Base-by-base conservation (phyloP, 768 basidiomycete genomes). In the Hirschioporus abietinus region DNA sequence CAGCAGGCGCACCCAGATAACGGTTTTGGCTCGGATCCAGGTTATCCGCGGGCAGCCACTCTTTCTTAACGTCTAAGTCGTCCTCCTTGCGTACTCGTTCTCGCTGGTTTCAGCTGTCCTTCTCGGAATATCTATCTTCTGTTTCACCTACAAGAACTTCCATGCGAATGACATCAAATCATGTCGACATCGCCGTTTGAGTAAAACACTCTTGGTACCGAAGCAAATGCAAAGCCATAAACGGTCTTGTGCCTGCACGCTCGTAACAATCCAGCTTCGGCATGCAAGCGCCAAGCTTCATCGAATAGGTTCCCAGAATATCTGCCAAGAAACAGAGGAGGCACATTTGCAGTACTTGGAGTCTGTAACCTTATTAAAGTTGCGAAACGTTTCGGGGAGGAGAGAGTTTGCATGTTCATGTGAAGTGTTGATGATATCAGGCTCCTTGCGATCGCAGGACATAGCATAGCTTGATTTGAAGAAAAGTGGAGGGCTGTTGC, bases 181-280 rank as follows among this genome's bases (percentile, higher is more conserved):
- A 52, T 52, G 42, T 6, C 12, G 12, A 52, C 12, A 52, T 15
- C 42, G 42, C 12, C 42, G 42, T 20, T 15, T 52, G 6, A 52
- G 6, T 15, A 20, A 15, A 20, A 1, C 42, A 10, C n/a, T 52
- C 15, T 15, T 52, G 42, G 3, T 52, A 1, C 4, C 12, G 42
- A 52, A 52, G 42, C 20, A 52, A 10, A 52, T 52, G 5, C 42
- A 52, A 15, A 52, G 42, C 42, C 12, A 52, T 52, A 20, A 52
- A 52, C 12, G 75, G 72, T 5, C 74, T 58, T 17, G 72, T 75
- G 5, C 76, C 73, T 12, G 72, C 73, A 6, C 69, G 69, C 25
- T 72, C 69, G 15, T 60, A 65, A 8, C 70, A 68, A 58, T 27
- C 64, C 1, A 23, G 4, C 20, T 52, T 10, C 12, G 20, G 20